Conservation (phyloP, 768 basidiomycete species). For the Brasilioporus rufonigricans region DNA sequence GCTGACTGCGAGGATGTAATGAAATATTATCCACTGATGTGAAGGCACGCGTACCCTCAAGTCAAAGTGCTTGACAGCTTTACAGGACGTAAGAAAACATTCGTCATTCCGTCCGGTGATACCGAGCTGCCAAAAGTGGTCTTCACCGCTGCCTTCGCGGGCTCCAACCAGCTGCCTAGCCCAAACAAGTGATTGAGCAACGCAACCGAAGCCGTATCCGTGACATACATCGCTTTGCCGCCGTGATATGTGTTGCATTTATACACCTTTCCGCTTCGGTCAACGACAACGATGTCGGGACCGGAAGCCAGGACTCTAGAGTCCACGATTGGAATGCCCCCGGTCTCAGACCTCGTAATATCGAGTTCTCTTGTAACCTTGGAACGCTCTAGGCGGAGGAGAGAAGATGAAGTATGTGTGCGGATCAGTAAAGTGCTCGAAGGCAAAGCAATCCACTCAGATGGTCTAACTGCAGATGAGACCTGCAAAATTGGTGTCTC, state of each 20-base stretch:
- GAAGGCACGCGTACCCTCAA: slow-evolving; percentile 45
- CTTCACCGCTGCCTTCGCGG: slow-evolving; percentile 11
- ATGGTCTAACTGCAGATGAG: slow-evolving; percentile 30
- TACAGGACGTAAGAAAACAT: slow-evolving; percentile 49
- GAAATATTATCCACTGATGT: background rate
- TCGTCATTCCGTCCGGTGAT: slow-evolving; percentile 32
- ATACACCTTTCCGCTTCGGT: slow-evolving; percentile 53
- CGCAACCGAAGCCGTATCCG: background rate
- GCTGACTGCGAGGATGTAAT: slow-evolving; percentile 30
- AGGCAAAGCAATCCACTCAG: slow-evolving; percentile 10
- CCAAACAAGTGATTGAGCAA: background rate
- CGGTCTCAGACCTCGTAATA: slow-evolving; percentile 41
- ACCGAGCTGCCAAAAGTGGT: slow-evolving; percentile 55
- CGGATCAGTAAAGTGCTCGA: slow-evolving; percentile 38
- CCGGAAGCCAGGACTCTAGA: slow-evolving; percentile 37
- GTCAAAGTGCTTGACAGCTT: slow-evolving; percentile 46
- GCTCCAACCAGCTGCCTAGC: slow-evolving; percentile 22
- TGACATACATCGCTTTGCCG: slow-evolving; percentile 40
- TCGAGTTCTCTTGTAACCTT: slow-evolving; percentile 34
- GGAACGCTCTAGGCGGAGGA: slow-evolving; percentile 33
- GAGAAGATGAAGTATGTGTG: slow-evolving; percentile 43
- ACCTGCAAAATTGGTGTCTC: slow-evolving; percentile 72
- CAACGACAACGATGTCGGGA: slow-evolving; percentile 43
- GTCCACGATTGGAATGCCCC: slow-evolving; percentile 45
- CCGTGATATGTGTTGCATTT: slow-evolving; percentile 39